Evolutionary conservation across 192 early-diverging fungal genomes (phyloP).

Genomic region (Haplosporangium gracile): DNA sequence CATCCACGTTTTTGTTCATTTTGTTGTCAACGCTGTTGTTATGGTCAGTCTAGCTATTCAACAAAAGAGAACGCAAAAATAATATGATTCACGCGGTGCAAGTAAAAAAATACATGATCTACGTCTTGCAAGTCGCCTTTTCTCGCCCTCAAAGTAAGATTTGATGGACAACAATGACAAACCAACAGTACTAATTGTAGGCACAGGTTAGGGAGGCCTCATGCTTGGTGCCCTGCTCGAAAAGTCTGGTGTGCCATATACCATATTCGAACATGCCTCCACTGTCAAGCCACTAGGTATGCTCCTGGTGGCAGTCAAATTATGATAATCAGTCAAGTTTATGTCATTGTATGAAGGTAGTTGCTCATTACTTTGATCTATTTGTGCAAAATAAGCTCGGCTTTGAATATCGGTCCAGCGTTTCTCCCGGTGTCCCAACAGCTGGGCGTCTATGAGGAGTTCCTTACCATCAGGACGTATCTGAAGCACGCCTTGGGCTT

Average conservation of each 20-base stretch:
- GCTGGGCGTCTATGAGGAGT: background rate
- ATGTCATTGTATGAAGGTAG: too few relatives aligned
- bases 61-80: too few relatives aligned
- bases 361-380: too few relatives aligned
- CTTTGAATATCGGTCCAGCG: background rate
- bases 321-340: background rate
- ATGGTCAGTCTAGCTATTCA: too few relatives aligned
- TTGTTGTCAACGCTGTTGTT: too few relatives aligned
- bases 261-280: background rate
- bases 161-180: background rate
- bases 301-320: too few relatives aligned
- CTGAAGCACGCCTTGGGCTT: background rate
- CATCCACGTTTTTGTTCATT: too few relatives aligned
- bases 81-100: too few relatives aligned
- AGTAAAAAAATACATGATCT: too few relatives aligned
- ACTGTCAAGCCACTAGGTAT: background rate
- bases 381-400: background rate
- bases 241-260: background rate
- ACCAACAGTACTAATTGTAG: background rate
- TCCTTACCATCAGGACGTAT: background rate
- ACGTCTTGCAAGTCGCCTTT: too few relatives aligned
- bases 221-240: background rate
- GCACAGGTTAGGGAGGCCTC: background rate
- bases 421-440: conserved; percentile 3
- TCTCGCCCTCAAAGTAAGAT: too few relatives aligned